phyloP scores from a whole-genome alignment of 805 yeast species.

The Schwanniomyces polymorphus region DNA sequence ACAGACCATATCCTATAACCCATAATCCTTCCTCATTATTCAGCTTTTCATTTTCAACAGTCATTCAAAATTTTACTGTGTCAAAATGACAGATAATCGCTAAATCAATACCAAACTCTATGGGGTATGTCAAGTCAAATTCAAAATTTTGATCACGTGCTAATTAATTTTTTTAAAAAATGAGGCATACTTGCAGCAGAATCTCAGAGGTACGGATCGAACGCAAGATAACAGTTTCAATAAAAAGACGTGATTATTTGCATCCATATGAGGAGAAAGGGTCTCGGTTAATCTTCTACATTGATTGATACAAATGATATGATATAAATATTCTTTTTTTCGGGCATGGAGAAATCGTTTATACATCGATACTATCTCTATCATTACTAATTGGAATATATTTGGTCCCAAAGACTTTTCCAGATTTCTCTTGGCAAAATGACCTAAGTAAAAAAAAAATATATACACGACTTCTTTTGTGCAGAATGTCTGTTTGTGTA shows the following conservation, averaged over 20 bases:
- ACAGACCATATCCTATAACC: conserved; percentile 89
- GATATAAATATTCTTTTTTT: background rate
- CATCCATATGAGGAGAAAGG: background rate
- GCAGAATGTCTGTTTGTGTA: background rate
- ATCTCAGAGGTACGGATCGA: background rate
- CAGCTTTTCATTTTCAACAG: background rate
- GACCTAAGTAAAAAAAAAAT: background rate
- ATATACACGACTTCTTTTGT: background rate
- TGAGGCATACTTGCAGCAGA: background rate
- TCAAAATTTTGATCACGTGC: too few species aligned
- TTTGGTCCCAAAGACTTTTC: background rate
- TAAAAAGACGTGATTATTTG: background rate
- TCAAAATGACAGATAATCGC: too few species aligned
- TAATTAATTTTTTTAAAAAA: too few species aligned
- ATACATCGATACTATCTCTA: background rate
- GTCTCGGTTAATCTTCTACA: too few species aligned
- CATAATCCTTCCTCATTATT: conserved; percentile 48
- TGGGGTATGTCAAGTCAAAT: too few species aligned
- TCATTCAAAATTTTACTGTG: too few species aligned
- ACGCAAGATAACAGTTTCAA: background rate
- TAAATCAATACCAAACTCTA: too few species aligned
- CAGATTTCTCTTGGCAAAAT: background rate
- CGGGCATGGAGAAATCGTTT: too few species aligned
- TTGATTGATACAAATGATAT: background rate
- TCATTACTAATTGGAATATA: background rate